A percentile compares a stretch with the other conserved stretches of the same genome.
These are phyloP conservation scores for Diaporthe australafricana DNA, from an alignment of 2,329 filamentous ascomycete species.

Conservation along the genomic window DNA sequence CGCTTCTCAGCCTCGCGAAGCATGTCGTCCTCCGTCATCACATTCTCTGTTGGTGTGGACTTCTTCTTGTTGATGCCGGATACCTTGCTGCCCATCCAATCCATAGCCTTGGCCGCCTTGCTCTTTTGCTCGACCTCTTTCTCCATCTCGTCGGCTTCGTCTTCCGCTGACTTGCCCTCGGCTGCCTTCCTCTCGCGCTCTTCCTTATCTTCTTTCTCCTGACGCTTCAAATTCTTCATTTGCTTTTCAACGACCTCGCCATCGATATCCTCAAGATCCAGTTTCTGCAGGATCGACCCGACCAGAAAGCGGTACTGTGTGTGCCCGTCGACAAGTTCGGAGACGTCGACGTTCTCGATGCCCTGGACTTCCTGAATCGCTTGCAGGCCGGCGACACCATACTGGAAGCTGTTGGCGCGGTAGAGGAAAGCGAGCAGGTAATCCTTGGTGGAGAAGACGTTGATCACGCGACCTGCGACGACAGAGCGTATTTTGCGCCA, in stretches of 20 bases:
- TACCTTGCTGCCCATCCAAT: slow-evolving; percentile 30
- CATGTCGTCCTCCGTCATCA: slow-evolving; percentile 20
- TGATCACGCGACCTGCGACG: slow-evolving; percentile 84
- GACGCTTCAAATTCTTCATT: slow-evolving; percentile 35
- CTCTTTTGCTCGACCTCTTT: slow-evolving; percentile 28
- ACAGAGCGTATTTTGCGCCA: slow-evolving; percentile 84
- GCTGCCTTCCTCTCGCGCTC: slow-evolving; percentile 31
- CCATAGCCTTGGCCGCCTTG: slow-evolving; percentile 20
- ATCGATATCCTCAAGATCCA: slow-evolving; percentile 35
- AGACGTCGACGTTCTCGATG: slow-evolving; percentile 68
- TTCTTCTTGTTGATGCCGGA: slow-evolving; percentile 24
- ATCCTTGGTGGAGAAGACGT: slow-evolving; percentile 89
- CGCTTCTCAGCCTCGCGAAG: slow-evolving; percentile 12
- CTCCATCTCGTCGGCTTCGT: slow-evolving; percentile 35
- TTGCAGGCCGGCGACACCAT: slow-evolving; percentile 87
- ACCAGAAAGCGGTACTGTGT: slow-evolving; percentile 55
- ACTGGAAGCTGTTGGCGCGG: slow-evolving; percentile 82
- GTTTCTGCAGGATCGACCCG: slow-evolving; percentile 57
- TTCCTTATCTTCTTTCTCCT: slow-evolving; percentile 35
- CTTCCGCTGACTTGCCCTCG: slow-evolving; percentile 32
- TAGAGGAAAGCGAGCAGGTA: slow-evolving; percentile 90
- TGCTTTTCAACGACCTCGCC: slow-evolving; percentile 31
- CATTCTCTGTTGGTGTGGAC: neutral
- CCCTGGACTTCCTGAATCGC: slow-evolving; percentile 75
- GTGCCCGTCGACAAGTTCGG: slow-evolving; percentile 58